phyloP scores from a whole-genome alignment of 2,329 filamentous ascomycete species.

The Tolypocladium tundrense region DNA sequence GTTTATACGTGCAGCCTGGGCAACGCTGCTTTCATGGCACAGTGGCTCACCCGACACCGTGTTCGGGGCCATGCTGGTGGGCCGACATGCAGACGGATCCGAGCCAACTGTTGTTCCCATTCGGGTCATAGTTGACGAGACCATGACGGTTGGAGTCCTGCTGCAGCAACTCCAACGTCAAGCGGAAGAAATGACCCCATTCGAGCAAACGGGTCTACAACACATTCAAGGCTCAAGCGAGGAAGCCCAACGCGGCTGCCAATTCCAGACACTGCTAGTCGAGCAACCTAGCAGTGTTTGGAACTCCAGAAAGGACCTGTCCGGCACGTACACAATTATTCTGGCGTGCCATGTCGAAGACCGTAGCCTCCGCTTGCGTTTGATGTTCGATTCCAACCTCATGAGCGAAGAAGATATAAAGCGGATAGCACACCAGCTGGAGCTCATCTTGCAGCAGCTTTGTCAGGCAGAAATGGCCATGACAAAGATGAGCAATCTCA shows the following conservation, averaged over 20 bases:
- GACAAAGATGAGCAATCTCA: neutral
- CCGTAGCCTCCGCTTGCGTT: neutral
- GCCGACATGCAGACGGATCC: neutral
- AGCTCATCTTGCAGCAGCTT: neutral
- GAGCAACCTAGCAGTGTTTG: conserved; percentile 2
- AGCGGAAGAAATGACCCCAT: conserved; percentile 2
- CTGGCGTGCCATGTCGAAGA: neutral
- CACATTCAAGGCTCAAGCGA: conserved; percentile 1
- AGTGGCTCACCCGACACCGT: neutral
- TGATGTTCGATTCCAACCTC: neutral
- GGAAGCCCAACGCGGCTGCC: conserved; percentile 1
- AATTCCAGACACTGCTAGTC: conserved; percentile 8
- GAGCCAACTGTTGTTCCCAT: neutral
- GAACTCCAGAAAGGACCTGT: neutral
- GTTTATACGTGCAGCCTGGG: neutral
- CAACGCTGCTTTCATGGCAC: neutral
- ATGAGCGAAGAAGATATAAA: neutral
- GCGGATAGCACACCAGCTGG: neutral
- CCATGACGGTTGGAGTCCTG: neutral
- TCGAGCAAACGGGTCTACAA: conserved; percentile 7
- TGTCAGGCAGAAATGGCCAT: neutral
- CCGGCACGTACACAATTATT: neutral
- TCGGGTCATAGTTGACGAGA: neutral
- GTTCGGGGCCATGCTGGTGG: neutral
- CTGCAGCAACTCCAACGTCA: conserved; percentile 20